Evolutionary conservation across 2,329 filamentous ascomycete genomes (phyloP).

Genomic region (Ceratocystis lukuohia): DNA sequence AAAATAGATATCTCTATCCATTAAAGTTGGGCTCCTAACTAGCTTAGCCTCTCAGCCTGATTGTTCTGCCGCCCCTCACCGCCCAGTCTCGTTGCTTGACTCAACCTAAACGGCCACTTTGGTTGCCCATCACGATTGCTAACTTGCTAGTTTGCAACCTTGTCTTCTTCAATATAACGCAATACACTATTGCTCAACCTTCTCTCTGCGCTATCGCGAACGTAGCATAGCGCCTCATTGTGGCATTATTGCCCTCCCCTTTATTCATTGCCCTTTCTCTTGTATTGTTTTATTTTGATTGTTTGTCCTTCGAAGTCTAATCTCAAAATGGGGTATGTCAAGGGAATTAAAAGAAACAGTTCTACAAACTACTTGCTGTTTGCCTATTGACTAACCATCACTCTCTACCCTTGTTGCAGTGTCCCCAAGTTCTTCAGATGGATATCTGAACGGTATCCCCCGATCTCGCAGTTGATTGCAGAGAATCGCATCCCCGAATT

Average conservation of each 20-base stretch:
- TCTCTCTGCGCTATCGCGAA: neutral
- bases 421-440: slow-evolving; percentile 92
- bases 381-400: neutral
- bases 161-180: neutral
- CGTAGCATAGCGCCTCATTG: slow-evolving; percentile 19
- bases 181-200: neutral
- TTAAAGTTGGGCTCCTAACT: no score
- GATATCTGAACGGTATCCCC: slow-evolving; percentile 97
- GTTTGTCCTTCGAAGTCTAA: neutral
- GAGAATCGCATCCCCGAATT: slow-evolving; percentile 99
- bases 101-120: neutral
- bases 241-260: slow-evolving; percentile 16
- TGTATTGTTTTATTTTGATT: slow-evolving; percentile 10
- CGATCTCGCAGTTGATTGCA: slow-evolving; percentile 94
- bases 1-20: no score
- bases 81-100: neutral
- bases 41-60: slow-evolving; percentile 3
- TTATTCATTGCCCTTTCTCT: neutral
- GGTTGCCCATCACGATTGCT: neutral
- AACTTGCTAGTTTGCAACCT: neutral
- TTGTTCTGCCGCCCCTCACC: slow-evolving; percentile 13
- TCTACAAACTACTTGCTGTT: neutral
- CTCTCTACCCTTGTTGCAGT: slow-evolving; percentile 28
- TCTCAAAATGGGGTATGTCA: slow-evolving; percentile 5
- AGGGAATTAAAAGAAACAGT: neutral